Evolutionary conservation across 805 yeast species (phyloP), one percentile per base, ranked within the genome.

Genomic region (Zygosaccharomyces lentus): DNA sequence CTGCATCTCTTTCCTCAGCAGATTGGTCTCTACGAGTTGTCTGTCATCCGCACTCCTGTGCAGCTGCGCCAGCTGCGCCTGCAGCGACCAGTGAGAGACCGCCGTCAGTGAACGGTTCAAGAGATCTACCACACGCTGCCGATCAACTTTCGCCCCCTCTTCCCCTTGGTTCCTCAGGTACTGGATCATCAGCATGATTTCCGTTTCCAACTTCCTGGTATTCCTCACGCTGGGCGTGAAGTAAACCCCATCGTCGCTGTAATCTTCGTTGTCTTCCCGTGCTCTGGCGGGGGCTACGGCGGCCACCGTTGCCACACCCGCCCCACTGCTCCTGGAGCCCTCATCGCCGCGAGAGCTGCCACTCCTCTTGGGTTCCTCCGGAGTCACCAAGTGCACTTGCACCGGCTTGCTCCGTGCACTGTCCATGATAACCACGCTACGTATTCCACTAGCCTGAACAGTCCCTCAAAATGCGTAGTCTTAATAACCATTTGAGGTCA

Each of bases 61-160:
- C 40, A 62, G 47, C 37, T 54, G 57, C 15, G 56, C 45, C 31
- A 63, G 48, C 48, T 59, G 65, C 6, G 63, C 61, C 44, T 63
- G 67, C 16, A 63, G 45, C 19, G 62, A 55, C 64, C 64, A 63
- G 45, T 63, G 67, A 2, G 66, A 56, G 12, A 62, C 50, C 6
- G 66, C 55, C 15, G 58, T 55, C 41, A 63, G 41, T 6, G 64
- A 52, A 9, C 56, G 50, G 45, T 58, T 60, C 32, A 63, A 48
- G 8, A 63, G 49, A 25, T 51, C 46, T 0, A 62, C 47, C n/a
- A 63, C 45, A n/a, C 46, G 42, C 12, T 47, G 53, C 21, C 49
- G 35, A 17, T 57, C 57, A 19, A 40, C 34, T 26, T 34, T 30
- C n/a, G 24, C 41, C 15, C 15, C 23, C 19, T 37, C 39, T 29